Base-by-base conservation (phyloP, 768 basidiomycete species). In the Phlegmacium glaucopus region DNA sequence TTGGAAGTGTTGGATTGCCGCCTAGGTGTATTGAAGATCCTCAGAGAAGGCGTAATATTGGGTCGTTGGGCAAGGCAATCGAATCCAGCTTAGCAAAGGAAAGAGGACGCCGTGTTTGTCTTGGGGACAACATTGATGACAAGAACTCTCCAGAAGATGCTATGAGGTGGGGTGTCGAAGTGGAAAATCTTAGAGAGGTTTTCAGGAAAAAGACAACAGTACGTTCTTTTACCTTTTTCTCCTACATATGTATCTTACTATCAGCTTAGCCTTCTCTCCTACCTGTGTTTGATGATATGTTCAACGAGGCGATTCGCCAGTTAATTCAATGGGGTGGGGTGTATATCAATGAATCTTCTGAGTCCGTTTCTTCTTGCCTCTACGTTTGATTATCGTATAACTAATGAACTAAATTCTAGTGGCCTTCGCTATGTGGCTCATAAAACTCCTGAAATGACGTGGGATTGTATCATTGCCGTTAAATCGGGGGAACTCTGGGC, bases 1-100 rank as follows among this genome's bases (percentile, higher is more conserved):
- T 90, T 17, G 87, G 89, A n/a, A 79, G 85, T 50, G 75, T 92
- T 34, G 87, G 82, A 16, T 72, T 93, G 43, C 81, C 89, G 18
- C 86, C 87, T 34, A 74, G 78, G 39, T 93, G 90, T 60, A 69
- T 82, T 41, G 85, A 86, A 68, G 89, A 93, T 66, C 87, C 87
- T 45, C 79, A 71, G 59, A 72, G 90, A 60, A 89, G 83, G 67
- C 68, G 74, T 45, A 75, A 84, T 54, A 87, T 93, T 39, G 88
- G 88, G 29, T 76, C 69, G 16, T 68, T 94, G 45, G 91, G 87
- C 1, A 87, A 82, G 57, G 78, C 78, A 9, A 77, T 92, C 42
- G 87, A 90, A 63, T 67, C 72, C 25, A 63, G 77, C 39, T 72
- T 89, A 48, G 79, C 79, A 9, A 72, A 77, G 57, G 80, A 83